Conservation (phyloP, 2,329 filamentous ascomycete species). For the Neofusicoccum laricinum region DNA sequence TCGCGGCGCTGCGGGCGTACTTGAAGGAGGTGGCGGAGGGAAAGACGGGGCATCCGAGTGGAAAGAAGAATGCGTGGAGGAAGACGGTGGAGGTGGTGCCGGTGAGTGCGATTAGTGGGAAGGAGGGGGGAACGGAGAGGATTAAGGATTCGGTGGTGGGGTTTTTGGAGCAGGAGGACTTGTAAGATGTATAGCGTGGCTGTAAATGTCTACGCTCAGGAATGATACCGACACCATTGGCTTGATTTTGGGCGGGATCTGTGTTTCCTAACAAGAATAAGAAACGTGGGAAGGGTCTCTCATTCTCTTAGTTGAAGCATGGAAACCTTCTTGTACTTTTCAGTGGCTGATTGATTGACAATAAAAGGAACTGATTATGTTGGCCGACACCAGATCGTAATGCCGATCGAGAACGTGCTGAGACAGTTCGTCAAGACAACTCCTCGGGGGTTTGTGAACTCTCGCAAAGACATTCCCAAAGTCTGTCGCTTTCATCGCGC, state of each 20-base stretch:
- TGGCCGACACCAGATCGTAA: no score
- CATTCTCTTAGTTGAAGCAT: no score
- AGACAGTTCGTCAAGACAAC: no score
- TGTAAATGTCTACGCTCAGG: background rate
- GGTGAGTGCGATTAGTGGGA: slow-evolving; percentile 82
- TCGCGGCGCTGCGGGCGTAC: slow-evolving; percentile 66
- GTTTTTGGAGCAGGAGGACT: slow-evolving; percentile 51
- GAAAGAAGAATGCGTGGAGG: slow-evolving; percentile 60
- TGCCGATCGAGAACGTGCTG: no score
- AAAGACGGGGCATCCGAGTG: slow-evolving; percentile 68
- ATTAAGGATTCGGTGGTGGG: slow-evolving; percentile 72
- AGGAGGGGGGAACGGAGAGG: slow-evolving; percentile 65
- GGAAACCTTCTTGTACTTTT: no score
- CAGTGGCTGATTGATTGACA: no score
- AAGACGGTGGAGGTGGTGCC: slow-evolving; percentile 65
- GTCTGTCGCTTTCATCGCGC: no score
- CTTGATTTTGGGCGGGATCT: no score
- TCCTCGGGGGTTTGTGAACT: no score
- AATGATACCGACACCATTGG: background rate
- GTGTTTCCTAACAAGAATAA: background rate
- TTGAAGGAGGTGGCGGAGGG: slow-evolving; percentile 64
- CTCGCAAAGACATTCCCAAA: no score
- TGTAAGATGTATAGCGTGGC: background rate
- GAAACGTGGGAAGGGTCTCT: no score
- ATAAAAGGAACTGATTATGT: no score